A percentile compares a stretch with the other conserved stretches of the same genome.
Evolutionary conservation across 129 eudicot species (phyloP).

Genomic region (Flaveria bidentis): DNA sequence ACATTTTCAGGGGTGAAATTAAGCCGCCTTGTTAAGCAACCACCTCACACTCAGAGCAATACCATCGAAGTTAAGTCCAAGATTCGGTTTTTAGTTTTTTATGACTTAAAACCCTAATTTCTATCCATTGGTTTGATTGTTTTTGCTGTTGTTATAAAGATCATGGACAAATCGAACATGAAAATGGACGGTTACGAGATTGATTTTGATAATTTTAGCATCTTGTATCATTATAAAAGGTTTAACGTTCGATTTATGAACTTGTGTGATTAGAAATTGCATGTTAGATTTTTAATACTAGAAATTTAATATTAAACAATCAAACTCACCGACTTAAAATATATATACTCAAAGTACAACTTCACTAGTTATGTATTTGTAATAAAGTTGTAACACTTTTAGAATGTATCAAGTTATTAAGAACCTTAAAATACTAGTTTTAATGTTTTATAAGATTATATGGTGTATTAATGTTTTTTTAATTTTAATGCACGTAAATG

Average conservation of each 20-base stretch:
- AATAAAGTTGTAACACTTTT: not conserved
- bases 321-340: not conserved
- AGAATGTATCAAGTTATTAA: not conserved
- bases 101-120: constrained; percentile 15
- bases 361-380: not conserved
- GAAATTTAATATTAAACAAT: too few species aligned
- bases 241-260: too few species aligned
- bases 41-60: constrained; percentile 4
- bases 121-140: not conserved
- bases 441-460: too few species aligned
- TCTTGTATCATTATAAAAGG: too few species aligned
- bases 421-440: not conserved
- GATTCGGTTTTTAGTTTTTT: not conserved
- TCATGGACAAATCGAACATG: too few species aligned
- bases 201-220: too few species aligned
- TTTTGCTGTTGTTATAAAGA: too few species aligned
- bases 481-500: not conserved
- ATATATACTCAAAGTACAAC: not conserved
- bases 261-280: too few species aligned
- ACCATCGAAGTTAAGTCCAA: not conserved
- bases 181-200: too few species aligned
- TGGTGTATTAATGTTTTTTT: not conserved
- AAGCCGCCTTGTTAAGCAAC: constrained; percentile 4
- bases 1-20: constrained; percentile 34
- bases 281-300: too few species aligned